Percentiles rank a stretch among this genome's conserved stretches.
Evolutionary conservation across 2,329 filamentous ascomycete species (phyloP).

Genomic region (Leptographium procerum): DNA sequence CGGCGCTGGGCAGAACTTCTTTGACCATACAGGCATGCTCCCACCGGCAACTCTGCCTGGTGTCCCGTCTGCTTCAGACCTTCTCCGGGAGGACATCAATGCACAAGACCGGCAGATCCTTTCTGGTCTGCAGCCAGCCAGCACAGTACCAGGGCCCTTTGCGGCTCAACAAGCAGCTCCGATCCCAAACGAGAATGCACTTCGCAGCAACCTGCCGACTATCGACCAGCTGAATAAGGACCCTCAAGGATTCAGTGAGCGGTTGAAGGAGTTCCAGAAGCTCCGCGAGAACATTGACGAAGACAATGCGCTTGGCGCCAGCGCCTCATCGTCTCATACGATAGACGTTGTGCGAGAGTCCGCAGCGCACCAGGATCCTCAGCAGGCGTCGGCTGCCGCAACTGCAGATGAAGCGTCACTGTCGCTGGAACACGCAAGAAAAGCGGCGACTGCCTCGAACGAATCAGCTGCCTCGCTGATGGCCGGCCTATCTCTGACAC

Average conservation of each 20-base stretch:
- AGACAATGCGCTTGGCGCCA: slow-evolving; percentile 20
- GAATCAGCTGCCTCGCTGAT: slow-evolving; percentile 19
- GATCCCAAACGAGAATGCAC: slow-evolving; percentile 24
- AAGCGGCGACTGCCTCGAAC: not conserved
- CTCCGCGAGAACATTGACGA: slow-evolving; percentile 63
- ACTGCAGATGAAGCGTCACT: slow-evolving; percentile 5
- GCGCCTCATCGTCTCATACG: not conserved
- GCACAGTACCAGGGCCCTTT: slow-evolving; percentile 20
- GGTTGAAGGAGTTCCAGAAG: slow-evolving; percentile 74
- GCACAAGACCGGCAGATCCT: slow-evolving; percentile 42
- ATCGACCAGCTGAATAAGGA: slow-evolving; percentile 42
- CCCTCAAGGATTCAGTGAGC: slow-evolving; percentile 51
- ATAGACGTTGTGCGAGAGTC: not conserved
- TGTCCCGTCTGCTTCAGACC: slow-evolving; percentile 35
- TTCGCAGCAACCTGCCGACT: slow-evolving; percentile 37
- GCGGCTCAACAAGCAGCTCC: slow-evolving; percentile 24
- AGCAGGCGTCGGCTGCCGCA: slow-evolving; percentile 5
- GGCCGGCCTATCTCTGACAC: slow-evolving; percentile 55
- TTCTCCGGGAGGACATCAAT: slow-evolving; percentile 57
- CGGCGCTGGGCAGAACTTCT: slow-evolving; percentile 54
- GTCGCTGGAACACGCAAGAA: slow-evolving; percentile 1
- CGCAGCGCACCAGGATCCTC: not conserved
- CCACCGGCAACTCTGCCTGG: slow-evolving; percentile 28
- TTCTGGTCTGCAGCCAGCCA: slow-evolving; percentile 26
- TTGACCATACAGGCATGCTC: slow-evolving; percentile 45